A percentile compares a stretch with the other conserved stretches of the same genome.
These are phyloP conservation scores for Warburgia ugandensis DNA, from an alignment of 164 flowering plant genomes.

Conservation along the genomic window DNA sequence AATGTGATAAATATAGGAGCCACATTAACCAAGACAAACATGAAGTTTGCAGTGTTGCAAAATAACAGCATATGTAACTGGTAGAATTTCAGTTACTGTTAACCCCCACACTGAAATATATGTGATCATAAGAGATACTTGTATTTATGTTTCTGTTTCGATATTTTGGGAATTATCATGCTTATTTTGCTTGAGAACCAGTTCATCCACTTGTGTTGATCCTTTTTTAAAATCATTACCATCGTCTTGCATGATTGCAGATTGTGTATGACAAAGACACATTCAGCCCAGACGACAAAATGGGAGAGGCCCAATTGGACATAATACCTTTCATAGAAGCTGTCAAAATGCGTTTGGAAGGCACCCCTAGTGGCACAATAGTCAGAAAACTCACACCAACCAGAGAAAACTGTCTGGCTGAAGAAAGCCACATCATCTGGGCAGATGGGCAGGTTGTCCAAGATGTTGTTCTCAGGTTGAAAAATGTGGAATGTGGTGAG, in stretches of 20 bases:
- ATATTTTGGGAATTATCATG: no score
- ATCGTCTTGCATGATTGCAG: slow-evolving; percentile 26
- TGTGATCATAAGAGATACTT: no score
- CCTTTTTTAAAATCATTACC: no score
- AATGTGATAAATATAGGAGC: no score
- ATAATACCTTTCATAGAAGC: slow-evolving; percentile 43
- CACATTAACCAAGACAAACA: no score
- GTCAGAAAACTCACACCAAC: slow-evolving; percentile 34
- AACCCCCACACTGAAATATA: no score
- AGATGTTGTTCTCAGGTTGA: slow-evolving; percentile 43
- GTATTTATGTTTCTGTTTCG: no score
- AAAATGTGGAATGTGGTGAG: slow-evolving; percentile 74
- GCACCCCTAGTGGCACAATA: slow-evolving; percentile 43
- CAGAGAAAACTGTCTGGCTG: slow-evolving; percentile 52
- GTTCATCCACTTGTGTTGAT: no score
- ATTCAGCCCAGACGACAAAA: slow-evolving; percentile 58
- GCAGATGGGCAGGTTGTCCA: slow-evolving; percentile 50
- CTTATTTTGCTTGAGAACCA: no score
- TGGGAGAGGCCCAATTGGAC: slow-evolving; percentile 81
- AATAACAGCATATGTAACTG: no score
- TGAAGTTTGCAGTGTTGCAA: no score
- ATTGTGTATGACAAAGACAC: slow-evolving; percentile 56
- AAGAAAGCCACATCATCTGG: slow-evolving; percentile 52
- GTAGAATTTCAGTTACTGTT: no score
- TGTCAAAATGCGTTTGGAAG: slow-evolving; percentile 28